Conservation (phyloP, 306 rosid genomes). For the Dalbergia cochinchinensis region DNA sequence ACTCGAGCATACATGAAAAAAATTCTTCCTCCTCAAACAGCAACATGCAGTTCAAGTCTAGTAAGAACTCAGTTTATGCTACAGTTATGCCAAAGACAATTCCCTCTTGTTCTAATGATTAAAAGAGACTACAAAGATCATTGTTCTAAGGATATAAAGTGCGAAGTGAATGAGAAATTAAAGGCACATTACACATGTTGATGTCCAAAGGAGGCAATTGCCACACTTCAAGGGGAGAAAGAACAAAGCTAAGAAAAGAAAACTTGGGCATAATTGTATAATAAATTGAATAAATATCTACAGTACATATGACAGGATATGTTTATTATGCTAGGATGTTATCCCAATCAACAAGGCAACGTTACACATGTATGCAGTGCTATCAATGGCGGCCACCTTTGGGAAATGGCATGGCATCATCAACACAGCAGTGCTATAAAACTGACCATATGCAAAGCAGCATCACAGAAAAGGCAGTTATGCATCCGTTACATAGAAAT, state of each 20-base stretch:
- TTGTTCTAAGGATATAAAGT: not conserved
- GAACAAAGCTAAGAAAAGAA: not conserved
- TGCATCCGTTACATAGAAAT: not conserved
- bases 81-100: conserved; percentile 3
- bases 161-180: not conserved
- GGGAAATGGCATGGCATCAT: not conserved
- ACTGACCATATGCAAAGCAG: not conserved
- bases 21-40: not conserved
- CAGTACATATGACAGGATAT: conserved; percentile 17
- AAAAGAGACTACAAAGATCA: conserved; percentile 12
- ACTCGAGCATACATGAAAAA: conserved; percentile 25
- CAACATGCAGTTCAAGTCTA: conserved; percentile 9
- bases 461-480: not conserved
- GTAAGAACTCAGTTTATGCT: conserved; percentile 13
- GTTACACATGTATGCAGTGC: conserved; percentile 1
- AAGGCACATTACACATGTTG: conserved; percentile 4
- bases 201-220: conserved; percentile 12
- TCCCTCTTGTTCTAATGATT: not conserved
- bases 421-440: not conserved
- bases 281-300: not conserved
- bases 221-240: not conserved
- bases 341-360: not conserved
- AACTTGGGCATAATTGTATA: not conserved
- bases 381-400: conserved; percentile 2
- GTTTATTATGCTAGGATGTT: not conserved